Evolutionary conservation across 23 red algal species (phyloP).

Genomic region (Gracilariopsis chorda): DNA sequence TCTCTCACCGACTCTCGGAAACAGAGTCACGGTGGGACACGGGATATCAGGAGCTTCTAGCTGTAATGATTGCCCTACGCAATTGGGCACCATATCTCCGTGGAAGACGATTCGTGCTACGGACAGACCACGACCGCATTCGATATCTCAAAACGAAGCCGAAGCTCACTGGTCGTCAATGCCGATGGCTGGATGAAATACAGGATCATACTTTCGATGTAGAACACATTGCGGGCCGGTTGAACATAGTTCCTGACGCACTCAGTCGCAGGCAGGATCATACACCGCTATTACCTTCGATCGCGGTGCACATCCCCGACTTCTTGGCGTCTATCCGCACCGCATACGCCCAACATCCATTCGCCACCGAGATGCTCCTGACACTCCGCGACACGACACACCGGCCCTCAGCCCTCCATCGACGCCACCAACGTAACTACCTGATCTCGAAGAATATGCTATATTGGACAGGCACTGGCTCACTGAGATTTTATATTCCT

Average conservation of each 20-base stretch:
- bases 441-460: not conserved
- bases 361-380: not conserved
- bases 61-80: not conserved
- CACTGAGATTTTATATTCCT: not conserved
- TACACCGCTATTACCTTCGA: not conserved
- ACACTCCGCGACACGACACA: no score
- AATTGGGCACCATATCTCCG: not conserved
- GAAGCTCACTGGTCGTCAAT: not conserved
- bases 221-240: not conserved
- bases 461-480: constrained; percentile 1
- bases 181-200: constrained; percentile 1
- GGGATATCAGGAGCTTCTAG: not conserved
- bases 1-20: no score
- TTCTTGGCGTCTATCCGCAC: not conserved
- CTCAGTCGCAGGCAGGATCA: not conserved
- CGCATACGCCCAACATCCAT: not conserved
- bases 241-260: not conserved
- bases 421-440: no score
- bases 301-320: not conserved
- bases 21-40: no score
- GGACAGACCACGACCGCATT: not conserved
- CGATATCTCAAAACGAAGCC: constrained; percentile 20
- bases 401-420: no score
- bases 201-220: not conserved
- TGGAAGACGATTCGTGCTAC: not conserved